Conservation (phyloP, 345 rosid species). For the Psidium guajava region DNA sequence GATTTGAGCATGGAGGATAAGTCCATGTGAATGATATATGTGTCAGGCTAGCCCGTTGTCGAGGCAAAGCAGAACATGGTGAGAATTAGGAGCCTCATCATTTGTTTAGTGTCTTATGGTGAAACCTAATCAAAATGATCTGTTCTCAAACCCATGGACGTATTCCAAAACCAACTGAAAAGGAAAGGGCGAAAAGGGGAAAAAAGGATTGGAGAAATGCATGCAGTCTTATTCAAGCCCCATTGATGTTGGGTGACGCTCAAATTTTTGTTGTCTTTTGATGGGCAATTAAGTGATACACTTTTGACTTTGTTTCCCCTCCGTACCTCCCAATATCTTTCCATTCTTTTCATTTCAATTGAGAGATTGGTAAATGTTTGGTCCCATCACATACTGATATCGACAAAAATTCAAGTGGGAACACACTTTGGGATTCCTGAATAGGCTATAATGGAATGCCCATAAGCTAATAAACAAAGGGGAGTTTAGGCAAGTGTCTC, state of each 20-base stretch:
- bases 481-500: not conserved
- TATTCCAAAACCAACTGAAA: no score
- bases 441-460: not conserved
- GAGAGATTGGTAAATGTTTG: not conserved
- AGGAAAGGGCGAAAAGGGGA: no score
- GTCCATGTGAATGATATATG: slow-evolving; percentile 39
- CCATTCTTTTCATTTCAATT: not conserved
- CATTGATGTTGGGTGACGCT: not conserved
- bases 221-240: no score
- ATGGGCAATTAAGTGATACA: not conserved
- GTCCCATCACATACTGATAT: not conserved
- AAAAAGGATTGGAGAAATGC: no score
- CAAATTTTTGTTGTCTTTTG: not conserved
- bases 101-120: no score
- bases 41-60: slow-evolving; percentile 9
- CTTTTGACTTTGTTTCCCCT: not conserved
- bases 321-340: not conserved
- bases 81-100: not conserved
- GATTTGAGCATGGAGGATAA: slow-evolving; percentile 27
- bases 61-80: not conserved
- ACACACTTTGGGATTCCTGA: not conserved
- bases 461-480: not conserved
- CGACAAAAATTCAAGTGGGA: not conserved
- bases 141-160: no score
- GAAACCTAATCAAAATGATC: no score